Evolutionary conservation across 2,329 filamentous ascomycete species (phyloP).

Genomic region (Penicillium carneum): DNA sequence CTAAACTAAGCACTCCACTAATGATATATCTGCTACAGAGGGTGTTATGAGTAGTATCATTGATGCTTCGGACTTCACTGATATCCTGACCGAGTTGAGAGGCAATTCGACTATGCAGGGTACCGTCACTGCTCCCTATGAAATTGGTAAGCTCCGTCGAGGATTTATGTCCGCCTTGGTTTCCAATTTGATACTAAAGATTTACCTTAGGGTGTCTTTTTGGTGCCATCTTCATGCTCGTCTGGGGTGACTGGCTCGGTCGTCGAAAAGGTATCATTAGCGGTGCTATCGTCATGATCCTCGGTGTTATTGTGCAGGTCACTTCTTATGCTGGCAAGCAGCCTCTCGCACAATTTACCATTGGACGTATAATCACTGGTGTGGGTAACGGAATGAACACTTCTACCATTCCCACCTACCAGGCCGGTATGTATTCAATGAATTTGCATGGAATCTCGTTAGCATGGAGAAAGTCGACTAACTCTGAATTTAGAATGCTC

Average conservation of each 20-base stretch:
- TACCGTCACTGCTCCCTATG: constrained; percentile 60
- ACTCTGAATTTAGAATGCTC: constrained; percentile 46
- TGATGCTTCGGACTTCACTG: constrained; percentile 30
- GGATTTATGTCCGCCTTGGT: too few species aligned
- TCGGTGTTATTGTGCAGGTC: constrained; percentile 38
- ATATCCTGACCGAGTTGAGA: constrained; percentile 31
- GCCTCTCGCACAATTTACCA: constrained; percentile 58
- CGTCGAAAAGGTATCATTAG: constrained; percentile 57
- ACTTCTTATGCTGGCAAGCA: constrained; percentile 23
- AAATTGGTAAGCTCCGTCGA: constrained; percentile 48
- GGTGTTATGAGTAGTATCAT: constrained; percentile 40
- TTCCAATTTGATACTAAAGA: not conserved
- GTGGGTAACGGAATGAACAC: constrained; percentile 61
- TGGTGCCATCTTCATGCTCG: constrained; percentile 39
- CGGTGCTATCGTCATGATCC: constrained; percentile 58
- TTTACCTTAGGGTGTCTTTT: constrained; percentile 34
- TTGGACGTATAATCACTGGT: constrained; percentile 58
- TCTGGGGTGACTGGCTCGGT: constrained; percentile 38
- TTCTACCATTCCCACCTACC: constrained; percentile 57
- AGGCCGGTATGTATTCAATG: constrained; percentile 43
- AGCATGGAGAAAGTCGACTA: not conserved
- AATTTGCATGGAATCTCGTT: not conserved
- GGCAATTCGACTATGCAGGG: constrained; percentile 56
- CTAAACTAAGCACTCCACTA: not conserved
- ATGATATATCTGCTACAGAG: constrained; percentile 18